These are phyloP conservation scores for Tolypocladium paradoxum DNA, from an alignment of 2,329 filamentous ascomycete genomes.

Conservation along the genomic window DNA sequence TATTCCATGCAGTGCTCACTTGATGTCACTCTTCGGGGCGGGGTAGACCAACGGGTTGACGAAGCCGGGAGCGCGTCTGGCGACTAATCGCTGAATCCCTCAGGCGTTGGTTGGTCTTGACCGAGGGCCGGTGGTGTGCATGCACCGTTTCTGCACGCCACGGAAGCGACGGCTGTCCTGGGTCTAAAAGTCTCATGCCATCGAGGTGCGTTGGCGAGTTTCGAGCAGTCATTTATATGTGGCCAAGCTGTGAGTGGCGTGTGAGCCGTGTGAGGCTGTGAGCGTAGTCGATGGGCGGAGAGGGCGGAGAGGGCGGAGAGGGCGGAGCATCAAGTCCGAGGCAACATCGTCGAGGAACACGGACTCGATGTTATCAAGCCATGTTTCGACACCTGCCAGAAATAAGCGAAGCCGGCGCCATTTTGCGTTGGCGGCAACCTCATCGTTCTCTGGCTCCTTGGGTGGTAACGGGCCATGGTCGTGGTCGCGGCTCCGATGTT, in stretches of 20 bases:
- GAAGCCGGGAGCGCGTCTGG: neutral
- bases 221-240: neutral
- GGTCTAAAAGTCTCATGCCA: neutral
- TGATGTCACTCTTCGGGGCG: constrained; percentile 4
- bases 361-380: neutral
- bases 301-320: no score
- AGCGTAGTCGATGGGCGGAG: no score
- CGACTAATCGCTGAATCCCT: neutral
- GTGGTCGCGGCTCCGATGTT: no score
- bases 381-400: no score
- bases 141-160: neutral
- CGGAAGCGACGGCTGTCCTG: neutral
- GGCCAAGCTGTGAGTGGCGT: neutral
- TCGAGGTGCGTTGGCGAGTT: no score
- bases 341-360: neutral
- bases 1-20: constrained; percentile 13
- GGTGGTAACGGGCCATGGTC: neutral
- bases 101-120: neutral
- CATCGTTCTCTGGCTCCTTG: neutral
- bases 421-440: neutral
- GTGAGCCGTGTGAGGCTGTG: neutral
- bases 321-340: no score
- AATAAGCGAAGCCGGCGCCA: neutral
- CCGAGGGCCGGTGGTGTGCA: neutral
- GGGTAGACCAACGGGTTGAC: neutral